Conservation (phyloP, 2,329 filamentous ascomycete species). For the Pleurostoma richardsiae region DNA sequence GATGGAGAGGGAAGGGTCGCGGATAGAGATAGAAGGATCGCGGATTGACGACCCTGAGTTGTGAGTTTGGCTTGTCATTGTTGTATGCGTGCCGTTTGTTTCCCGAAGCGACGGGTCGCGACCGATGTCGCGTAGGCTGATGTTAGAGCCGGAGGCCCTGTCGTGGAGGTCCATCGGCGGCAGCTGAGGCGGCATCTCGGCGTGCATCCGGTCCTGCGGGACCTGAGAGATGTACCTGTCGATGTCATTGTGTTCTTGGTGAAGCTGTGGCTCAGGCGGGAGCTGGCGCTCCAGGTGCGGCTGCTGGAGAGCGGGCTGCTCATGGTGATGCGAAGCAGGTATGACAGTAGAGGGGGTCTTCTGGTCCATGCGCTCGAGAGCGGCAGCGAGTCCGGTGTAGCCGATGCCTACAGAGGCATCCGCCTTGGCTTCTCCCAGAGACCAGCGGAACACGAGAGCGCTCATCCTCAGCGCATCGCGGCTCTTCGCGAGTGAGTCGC, state of each 20-base stretch:
- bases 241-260: not conserved
- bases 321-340: conserved; percentile 13
- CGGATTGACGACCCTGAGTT: conserved; percentile 1
- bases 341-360: not conserved
- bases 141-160: conserved; percentile 9
- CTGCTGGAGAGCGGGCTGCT: not conserved
- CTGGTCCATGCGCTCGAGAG: conserved; percentile 45
- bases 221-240: not conserved
- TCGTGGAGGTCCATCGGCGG: conserved; percentile 10
- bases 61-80: conserved; percentile 1
- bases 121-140: conserved; percentile 10
- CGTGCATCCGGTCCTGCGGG: not conserved
- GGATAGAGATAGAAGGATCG: conserved; percentile 16
- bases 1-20: conserved; percentile 10
- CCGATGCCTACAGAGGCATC: conserved; percentile 60
- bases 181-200: conserved; percentile 11
- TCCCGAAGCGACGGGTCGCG: conserved; percentile 2
- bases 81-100: conserved; percentile 6
- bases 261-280: not conserved
- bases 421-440: conserved; percentile 51
- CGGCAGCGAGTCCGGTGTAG: conserved; percentile 61
- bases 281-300: not conserved
- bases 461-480: conserved; percentile 60
- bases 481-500: conserved; percentile 49
- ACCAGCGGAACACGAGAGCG: conserved; percentile 61